These are phyloP conservation scores for Pythium rishiriense DNA, from an alignment of 352 stramenopile species.

Conservation along the genomic window DNA sequence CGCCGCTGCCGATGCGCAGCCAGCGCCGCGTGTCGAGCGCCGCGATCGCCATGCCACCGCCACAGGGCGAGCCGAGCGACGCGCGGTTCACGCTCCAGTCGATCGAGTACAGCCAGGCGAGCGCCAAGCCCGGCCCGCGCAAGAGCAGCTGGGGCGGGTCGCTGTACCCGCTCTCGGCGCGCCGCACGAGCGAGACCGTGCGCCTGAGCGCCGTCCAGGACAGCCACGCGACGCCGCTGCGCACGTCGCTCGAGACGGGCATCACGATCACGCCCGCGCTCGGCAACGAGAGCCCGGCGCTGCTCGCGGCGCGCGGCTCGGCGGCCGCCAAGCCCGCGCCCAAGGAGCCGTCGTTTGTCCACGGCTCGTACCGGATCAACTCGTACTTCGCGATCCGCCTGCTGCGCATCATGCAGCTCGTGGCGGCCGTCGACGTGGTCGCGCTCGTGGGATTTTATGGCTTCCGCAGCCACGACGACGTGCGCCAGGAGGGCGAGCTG, in stretches of 20 bases:
- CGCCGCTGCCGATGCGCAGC: slow-evolving; percentile 4
- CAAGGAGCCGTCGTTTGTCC: slow-evolving; percentile 12
- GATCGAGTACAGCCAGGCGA: slow-evolving; percentile 18
- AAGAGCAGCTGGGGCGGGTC: slow-evolving; percentile 3
- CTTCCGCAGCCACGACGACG: slow-evolving; percentile 33
- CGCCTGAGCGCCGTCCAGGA: slow-evolving; percentile 11
- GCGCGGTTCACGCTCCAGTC: slow-evolving; percentile 21
- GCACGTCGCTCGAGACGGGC: slow-evolving; percentile 21
- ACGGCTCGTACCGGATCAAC: slow-evolving; percentile 68
- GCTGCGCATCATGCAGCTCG: slow-evolving; percentile 57
- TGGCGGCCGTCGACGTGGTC: slow-evolving; percentile 55
- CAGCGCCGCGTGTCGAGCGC: slow-evolving; percentile 6
- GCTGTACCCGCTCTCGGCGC: not conserved
- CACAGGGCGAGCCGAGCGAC: slow-evolving; percentile 8
- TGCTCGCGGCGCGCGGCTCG: not conserved
- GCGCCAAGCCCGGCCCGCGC: not conserved
- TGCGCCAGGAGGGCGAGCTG: slow-evolving; percentile 30
- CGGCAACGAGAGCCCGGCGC: slow-evolving; percentile 11
- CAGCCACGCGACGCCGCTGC: not conserved
- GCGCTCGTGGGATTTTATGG: slow-evolving; percentile 68
- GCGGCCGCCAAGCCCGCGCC: not conserved
- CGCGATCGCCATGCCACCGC: not conserved
- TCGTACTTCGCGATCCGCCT: slow-evolving; percentile 78
- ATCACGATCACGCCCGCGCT: slow-evolving; percentile 21
- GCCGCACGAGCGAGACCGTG: slow-evolving; percentile 26